These are phyloP conservation scores for Blastocladiella britannica DNA, from an alignment of 192 early-diverging fungal species.

Conservation along the genomic window DNA sequence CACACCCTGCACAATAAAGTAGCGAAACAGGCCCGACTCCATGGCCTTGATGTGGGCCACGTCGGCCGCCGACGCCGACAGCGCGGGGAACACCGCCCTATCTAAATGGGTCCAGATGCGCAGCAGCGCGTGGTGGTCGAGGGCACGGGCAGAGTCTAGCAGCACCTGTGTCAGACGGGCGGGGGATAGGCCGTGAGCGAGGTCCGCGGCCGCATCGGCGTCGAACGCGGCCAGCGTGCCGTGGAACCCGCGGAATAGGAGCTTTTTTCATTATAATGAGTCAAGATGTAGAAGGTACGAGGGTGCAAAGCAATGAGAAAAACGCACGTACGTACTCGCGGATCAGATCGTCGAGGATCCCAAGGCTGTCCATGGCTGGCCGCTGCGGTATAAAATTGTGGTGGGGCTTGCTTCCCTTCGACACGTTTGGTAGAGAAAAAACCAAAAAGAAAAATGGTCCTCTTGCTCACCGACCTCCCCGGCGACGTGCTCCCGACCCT, in stretches of 20 bases:
- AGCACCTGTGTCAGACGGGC: not conserved
- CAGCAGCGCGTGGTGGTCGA: not conserved
- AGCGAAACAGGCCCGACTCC: not conserved
- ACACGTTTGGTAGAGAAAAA: too few species aligned
- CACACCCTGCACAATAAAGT: not conserved
- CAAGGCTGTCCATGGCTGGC: constrained; percentile 1
- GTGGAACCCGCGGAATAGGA: not conserved
- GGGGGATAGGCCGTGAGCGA: not conserved
- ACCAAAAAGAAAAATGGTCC: too few species aligned
- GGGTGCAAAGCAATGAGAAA: not conserved
- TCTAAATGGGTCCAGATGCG: not conserved
- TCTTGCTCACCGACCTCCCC: too few species aligned
- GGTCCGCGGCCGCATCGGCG: not conserved
- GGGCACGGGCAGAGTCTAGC: not conserved
- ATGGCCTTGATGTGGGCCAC: not conserved
- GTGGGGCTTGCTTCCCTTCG: too few species aligned
- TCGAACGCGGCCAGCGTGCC: not conserved
- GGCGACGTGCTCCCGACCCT: too few species aligned
- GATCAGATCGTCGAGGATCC: not conserved
- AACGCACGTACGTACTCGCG: not conserved
- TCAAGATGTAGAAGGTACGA: not conserved
- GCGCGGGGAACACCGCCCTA: not conserved
- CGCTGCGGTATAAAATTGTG: too few species aligned
- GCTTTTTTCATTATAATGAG: not conserved
- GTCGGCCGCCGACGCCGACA: not conserved